These are phyloP conservation scores for barrel medic (Medicago truncatula) DNA, from an alignment of 306 rosid species.

Conservation along the genomic window MtrunA17r5.0-ANR NC_053049.1:3278001-3278500, in stretches of 20 bases:
- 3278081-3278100: too few species aligned
- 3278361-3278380: background rate
- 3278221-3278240: too few species aligned
- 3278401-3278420: slow-evolving; percentile 39
- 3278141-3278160: too few species aligned
- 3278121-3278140: too few species aligned
- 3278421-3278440: slow-evolving; percentile 37
- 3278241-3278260: slow-evolving; percentile 10
- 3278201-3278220: too few species aligned
- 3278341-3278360: background rate
- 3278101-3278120: too few species aligned
- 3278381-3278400: slow-evolving; percentile 34
- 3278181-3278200: too few species aligned
- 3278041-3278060: too few species aligned
- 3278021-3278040: too few species aligned
- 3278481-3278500: slow-evolving; percentile 1
- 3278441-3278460: slow-evolving; percentile 46
- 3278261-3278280: slow-evolving; percentile 46
- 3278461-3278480: slow-evolving; percentile 2
- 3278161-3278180: too few species aligned
- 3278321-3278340: background rate
- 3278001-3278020: too few species aligned
- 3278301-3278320: background rate
- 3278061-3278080: too few species aligned
- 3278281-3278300: background rate